phyloP scores from a whole-genome alignment of 2,329 filamentous ascomycete species.

The Incumbomyces delicatus region DNA sequence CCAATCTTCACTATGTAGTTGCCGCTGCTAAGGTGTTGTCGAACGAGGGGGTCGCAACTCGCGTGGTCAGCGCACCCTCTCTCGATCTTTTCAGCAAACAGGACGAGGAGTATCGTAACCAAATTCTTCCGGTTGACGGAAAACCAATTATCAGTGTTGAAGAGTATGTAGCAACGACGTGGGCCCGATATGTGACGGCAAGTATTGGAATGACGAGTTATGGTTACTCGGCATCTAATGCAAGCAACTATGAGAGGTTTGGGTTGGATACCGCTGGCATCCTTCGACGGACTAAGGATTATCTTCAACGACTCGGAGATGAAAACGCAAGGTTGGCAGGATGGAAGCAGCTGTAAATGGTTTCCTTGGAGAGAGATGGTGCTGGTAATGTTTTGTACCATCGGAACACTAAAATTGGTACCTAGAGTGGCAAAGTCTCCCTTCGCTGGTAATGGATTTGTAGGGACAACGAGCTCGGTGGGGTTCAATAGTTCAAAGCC shows the following conservation, averaged over 20 bases:
- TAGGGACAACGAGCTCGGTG: no score
- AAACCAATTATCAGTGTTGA: conserved; percentile 35
- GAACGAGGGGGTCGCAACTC: conserved; percentile 24
- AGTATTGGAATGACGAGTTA: conserved; percentile 20
- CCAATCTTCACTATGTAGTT: conserved; percentile 38
- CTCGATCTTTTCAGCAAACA: conserved; percentile 39
- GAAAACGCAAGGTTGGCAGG: conserved; percentile 7
- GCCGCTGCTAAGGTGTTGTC: conserved; percentile 32
- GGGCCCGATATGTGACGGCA: conserved; percentile 15
- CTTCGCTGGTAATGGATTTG: no score
- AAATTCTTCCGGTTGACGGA: conserved; percentile 27
- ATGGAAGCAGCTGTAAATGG: conserved; percentile 2
- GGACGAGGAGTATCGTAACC: conserved; percentile 32
- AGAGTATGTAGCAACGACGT: conserved; percentile 26
- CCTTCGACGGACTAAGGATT: conserved; percentile 2
- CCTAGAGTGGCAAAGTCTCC: no score
- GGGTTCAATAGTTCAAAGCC: no score
- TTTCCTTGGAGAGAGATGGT: no score
- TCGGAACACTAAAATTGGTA: no score
- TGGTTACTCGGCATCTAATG: conserved; percentile 16
- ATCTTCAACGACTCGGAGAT: conserved; percentile 6
- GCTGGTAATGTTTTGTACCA: no score
- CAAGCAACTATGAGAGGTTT: conserved; percentile 12
- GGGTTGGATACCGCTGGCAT: conserved; percentile 8
- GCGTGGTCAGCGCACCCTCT: conserved; percentile 40